phyloP scores from a whole-genome alignment of 805 yeast genomes.

The Saturnispora diversa region DNA sequence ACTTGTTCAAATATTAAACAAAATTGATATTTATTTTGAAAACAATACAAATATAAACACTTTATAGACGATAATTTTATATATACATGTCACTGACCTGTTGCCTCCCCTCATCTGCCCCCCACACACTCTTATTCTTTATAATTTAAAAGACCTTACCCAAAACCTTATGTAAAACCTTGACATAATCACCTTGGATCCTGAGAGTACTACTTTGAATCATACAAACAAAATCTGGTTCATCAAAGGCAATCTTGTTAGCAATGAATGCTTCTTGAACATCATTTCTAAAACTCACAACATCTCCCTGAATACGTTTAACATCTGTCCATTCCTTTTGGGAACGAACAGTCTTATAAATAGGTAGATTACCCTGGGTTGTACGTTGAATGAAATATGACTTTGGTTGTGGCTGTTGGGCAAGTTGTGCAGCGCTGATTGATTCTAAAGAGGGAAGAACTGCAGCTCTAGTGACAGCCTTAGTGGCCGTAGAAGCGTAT shows the following conservation, averaged over 20 bases:
- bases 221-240: constrained; percentile 36
- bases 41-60: too few species aligned
- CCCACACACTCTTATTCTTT: background rate
- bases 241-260: background rate
- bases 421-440: constrained; percentile 21
- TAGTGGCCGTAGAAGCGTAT: constrained; percentile 6
- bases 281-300: constrained; percentile 57
- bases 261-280: constrained; percentile 42
- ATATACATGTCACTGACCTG: background rate
- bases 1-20: background rate
- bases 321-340: constrained; percentile 64
- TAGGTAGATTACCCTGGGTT: constrained; percentile 67
- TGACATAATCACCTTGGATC: constrained; percentile 40
- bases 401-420: constrained; percentile 30
- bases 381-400: constrained; percentile 43
- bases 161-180: constrained; percentile 31
- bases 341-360: constrained; percentile 60
- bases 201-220: constrained; percentile 46
- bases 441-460: constrained; percentile 23
- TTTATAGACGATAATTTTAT: too few species aligned
- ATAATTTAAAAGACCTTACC: constrained; percentile 23
- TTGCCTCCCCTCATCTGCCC: background rate
- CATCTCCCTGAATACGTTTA: constrained; percentile 62
- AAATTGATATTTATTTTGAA: background rate
- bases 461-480: constrained; percentile 14